Evolutionary conservation across 1,284 basidiomycete genomes (phyloP), one percentile per base, ranked within the genome.

Genomic region (Boletus sp.): DNA sequence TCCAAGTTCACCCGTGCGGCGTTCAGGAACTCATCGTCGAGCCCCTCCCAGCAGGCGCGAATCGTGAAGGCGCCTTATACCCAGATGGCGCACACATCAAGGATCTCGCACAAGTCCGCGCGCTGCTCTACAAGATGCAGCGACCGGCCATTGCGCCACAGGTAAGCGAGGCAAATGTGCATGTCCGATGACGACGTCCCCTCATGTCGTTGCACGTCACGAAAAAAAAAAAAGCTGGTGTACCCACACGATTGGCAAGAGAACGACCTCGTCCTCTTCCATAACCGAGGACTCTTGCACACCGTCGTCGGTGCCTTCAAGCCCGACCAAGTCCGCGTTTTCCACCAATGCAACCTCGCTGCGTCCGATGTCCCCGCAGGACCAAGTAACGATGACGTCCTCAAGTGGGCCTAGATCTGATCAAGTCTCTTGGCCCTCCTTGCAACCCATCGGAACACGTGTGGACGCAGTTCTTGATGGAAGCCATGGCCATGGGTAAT

Each of bases 321-420:
- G 51, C 69, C 68, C 19, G 78, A 84, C 47, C 78, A 87, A 60
- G 71, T 88, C 40, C 74, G 84, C 36, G 72, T 73, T 37, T 82
- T 83, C 66, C 80, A 82, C 55, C 80, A 81, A 62, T 85, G 82
- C 67, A 83, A 84, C 65, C 70, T 84, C 32, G 82, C 82, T n/a
- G 80, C 76, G 5, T 78, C 77, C 44, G 73, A 73, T 49, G 74
- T 73, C 39, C 80, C 81, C 4, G 53, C 57, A 10, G 82, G 81
- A 6, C 82, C 48, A 10, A 41, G 25, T 22, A 13, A 17, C 20
- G 48, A 49, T 49, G 48, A 49, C 38, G 48, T 49, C 34, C 48
- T 41, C 38, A 22, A 22, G 46, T 49, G 45, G 48, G 46, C 48
- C 14, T 49, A 49, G 45, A 37, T 36, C 32, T 14, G 48, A 45